These are phyloP conservation scores for Ceratocystiopsis brevicomis DNA, from an alignment of 2,329 filamentous ascomycete species.

Conservation along the genomic window DNA sequence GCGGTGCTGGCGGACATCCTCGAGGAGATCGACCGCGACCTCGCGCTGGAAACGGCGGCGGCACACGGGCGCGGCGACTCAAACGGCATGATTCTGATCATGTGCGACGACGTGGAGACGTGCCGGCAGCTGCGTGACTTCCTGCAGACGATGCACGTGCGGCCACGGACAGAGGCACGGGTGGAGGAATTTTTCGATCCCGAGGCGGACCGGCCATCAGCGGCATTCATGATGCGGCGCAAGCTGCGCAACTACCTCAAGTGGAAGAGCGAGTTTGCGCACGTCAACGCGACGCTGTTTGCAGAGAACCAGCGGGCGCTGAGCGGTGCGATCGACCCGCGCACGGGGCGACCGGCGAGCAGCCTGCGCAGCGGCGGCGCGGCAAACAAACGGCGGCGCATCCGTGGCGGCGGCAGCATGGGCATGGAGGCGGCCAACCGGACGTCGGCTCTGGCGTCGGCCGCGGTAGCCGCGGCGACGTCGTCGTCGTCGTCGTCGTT, in stretches of 20 bases:
- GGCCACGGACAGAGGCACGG: slow-evolving; percentile 28
- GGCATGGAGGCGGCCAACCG: slow-evolving; percentile 28
- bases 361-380: slow-evolving; percentile 41
- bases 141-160: slow-evolving; percentile 73
- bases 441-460: slow-evolving; percentile 4
- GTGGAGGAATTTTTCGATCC: slow-evolving; percentile 28
- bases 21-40: slow-evolving; percentile 72
- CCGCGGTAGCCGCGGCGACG: not conserved
- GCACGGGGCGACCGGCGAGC: slow-evolving; percentile 23
- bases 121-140: slow-evolving; percentile 82
- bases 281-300: slow-evolving; percentile 63
- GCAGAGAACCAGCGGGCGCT: slow-evolving; percentile 62
- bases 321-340: slow-evolving; percentile 43
- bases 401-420: slow-evolving; percentile 54
- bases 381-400: slow-evolving; percentile 66
- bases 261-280: slow-evolving; percentile 81
- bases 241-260: slow-evolving; percentile 70
- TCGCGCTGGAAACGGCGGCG: slow-evolving; percentile 54
- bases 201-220: slow-evolving; percentile 47
- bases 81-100: slow-evolving; percentile 81
- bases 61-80: slow-evolving; percentile 46
- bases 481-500: not conserved
- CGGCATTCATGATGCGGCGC: slow-evolving; percentile 73
- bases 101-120: slow-evolving; percentile 78
- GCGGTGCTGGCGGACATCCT: slow-evolving; percentile 70